phyloP scores from a whole-genome alignment of 805 yeast genomes.

The Kuraishia floccosa region DNA sequence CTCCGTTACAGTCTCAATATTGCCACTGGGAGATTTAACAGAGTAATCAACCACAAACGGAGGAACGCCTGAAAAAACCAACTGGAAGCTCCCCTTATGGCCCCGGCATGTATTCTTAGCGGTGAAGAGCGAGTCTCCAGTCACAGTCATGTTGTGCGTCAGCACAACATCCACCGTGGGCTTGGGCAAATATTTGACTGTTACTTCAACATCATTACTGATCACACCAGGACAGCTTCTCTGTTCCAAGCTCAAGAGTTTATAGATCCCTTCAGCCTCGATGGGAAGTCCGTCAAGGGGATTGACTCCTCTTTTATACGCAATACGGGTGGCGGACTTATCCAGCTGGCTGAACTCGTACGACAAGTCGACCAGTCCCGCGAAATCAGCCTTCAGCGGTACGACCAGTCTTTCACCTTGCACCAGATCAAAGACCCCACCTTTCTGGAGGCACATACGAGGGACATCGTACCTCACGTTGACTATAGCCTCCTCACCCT shows the following conservation, averaged over 20 bases:
- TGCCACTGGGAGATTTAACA: slow-evolving; percentile 47
- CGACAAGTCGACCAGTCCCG: slow-evolving; percentile 16
- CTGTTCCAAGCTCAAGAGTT: slow-evolving; percentile 24
- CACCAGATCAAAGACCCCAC: slow-evolving; percentile 27
- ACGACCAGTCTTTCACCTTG: slow-evolving; percentile 50
- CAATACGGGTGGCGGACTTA: slow-evolving; percentile 6
- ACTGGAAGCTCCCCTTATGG: slow-evolving; percentile 10
- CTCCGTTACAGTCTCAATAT: slow-evolving; percentile 19
- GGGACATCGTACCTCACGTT: slow-evolving; percentile 66
- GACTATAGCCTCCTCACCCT: slow-evolving; percentile 52
- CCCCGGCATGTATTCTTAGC: slow-evolving; percentile 13
- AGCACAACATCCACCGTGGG: slow-evolving; percentile 12
- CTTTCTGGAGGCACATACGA: slow-evolving; percentile 19
- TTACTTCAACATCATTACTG: slow-evolving; percentile 8
- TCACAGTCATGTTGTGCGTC: slow-evolving; percentile 2
- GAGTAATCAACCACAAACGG: slow-evolving; percentile 63
- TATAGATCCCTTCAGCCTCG: slow-evolving; percentile 29
- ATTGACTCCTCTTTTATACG: slow-evolving; percentile 6
- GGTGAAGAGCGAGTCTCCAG: slow-evolving; percentile 4
- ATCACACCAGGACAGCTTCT: slow-evolving; percentile 35
- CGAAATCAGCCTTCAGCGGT: slow-evolving; percentile 34
- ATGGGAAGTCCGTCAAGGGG: slow-evolving; percentile 18
- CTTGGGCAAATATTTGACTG: slow-evolving; percentile 16
- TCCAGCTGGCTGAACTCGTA: slow-evolving; percentile 17
- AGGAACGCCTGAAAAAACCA: slow-evolving; percentile 44